Conservation (phyloP, 305 asterid species). For the Rubia peregrina region DNA sequence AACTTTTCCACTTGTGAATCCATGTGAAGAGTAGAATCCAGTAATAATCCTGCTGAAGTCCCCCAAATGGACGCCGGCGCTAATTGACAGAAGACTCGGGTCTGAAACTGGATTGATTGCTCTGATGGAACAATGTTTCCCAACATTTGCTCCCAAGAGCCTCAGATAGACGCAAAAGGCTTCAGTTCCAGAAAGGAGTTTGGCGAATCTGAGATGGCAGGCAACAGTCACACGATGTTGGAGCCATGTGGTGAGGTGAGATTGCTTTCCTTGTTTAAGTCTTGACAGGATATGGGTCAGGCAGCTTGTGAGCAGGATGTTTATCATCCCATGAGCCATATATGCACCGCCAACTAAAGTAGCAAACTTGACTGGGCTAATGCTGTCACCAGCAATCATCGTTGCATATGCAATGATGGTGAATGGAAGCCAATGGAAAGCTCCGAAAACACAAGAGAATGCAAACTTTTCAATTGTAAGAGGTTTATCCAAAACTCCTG, state of each 20-base stretch:
- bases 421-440: constrained; percentile 81
- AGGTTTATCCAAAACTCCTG: constrained; percentile 26
- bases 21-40: constrained; percentile 48
- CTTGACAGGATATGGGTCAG: constrained; percentile 26
- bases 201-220: constrained; percentile 72
- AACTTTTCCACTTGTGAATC: constrained; percentile 43
- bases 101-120: constrained; percentile 73
- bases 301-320: constrained; percentile 40
- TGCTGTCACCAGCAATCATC: constrained; percentile 28
- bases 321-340: constrained; percentile 51
- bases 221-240: constrained; percentile 48
- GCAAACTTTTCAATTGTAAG: constrained; percentile 44
- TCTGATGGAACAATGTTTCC: constrained; percentile 70
- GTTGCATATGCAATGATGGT: constrained; percentile 42
- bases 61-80: constrained; percentile 77
- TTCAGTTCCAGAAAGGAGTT: constrained; percentile 88
- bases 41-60: constrained; percentile 74
- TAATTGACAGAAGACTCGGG: constrained; percentile 49
- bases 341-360: constrained; percentile 43
- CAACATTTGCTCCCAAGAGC: constrained; percentile 63
- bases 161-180: constrained; percentile 71
- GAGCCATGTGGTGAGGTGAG: constrained; percentile 43
- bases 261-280: constrained; percentile 26
- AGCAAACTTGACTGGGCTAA: constrained; percentile 37
- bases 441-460: constrained; percentile 52